These are phyloP conservation scores for Phytophthora lateralis DNA, from an alignment of 352 stramenopile genomes.

Conservation along the genomic window DNA sequence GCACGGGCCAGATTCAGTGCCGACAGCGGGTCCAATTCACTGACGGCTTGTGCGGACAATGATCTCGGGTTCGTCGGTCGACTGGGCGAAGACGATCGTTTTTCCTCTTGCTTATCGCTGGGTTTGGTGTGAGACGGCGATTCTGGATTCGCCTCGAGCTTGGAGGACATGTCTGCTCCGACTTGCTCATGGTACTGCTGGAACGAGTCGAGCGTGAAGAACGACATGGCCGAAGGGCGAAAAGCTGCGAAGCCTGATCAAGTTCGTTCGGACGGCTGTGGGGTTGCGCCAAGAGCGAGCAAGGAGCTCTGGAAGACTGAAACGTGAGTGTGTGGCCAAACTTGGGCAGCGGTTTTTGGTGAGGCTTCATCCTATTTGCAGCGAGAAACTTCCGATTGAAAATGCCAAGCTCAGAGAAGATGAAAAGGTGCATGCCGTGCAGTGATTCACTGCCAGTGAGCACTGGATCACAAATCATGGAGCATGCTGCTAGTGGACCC, in stretches of 20 bases:
- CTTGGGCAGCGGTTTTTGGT: conserved; percentile 11
- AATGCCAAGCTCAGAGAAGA: not conserved
- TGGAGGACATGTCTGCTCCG: conserved; percentile 13
- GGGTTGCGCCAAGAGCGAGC: not conserved
- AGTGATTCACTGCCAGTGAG: too few species aligned
- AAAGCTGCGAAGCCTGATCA: not conserved
- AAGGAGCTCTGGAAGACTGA: not conserved
- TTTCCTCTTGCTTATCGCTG: conserved; percentile 22
- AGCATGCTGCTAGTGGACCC: too few species aligned
- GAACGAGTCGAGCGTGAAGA: conserved; percentile 38
- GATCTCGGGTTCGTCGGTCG: conserved; percentile 9
- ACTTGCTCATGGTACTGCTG: conserved; percentile 34
- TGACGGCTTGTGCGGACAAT: conserved; percentile 23
- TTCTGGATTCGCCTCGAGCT: conserved; percentile 21
- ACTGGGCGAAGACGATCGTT: conserved; percentile 19
- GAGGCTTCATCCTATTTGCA: conserved; percentile 8
- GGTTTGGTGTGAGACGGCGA: conserved; percentile 11
- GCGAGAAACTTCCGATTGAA: conserved; percentile 10
- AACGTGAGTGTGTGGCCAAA: not conserved
- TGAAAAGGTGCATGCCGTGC: not conserved
- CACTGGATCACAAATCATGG: too few species aligned
- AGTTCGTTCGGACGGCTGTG: not conserved
- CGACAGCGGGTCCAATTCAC: conserved; percentile 61
- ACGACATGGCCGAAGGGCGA: conserved; percentile 25
- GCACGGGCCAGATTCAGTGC: conserved; percentile 49